A percentile compares a stretch with the other conserved stretches of the same genome.
These are phyloP conservation scores for Komagataella populi DNA, from an alignment of 805 yeast species.

Conservation along the genomic window DNA sequence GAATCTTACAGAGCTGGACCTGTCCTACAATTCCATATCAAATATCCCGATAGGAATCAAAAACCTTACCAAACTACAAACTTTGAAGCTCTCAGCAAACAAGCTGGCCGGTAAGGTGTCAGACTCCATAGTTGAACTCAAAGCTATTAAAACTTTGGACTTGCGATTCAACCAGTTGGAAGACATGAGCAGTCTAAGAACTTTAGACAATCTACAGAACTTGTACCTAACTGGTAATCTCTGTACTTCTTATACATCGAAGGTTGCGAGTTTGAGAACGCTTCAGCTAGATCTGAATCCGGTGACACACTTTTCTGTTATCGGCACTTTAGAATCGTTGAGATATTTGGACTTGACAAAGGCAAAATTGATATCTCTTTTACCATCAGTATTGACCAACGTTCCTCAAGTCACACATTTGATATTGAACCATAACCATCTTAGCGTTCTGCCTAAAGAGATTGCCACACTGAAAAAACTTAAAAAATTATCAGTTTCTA, in stretches of 20 bases:
- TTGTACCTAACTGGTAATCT: conserved; percentile 63
- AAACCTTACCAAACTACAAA: conserved; percentile 44
- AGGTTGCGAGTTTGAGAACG: conserved; percentile 48
- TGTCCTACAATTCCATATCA: conserved; percentile 68
- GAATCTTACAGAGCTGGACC: conserved; percentile 52
- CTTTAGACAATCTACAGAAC: conserved; percentile 53
- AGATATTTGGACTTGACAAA: conserved; percentile 66
- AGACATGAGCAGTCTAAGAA: conserved; percentile 43
- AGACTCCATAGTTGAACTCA: conserved; percentile 33
- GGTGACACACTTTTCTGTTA: conserved; percentile 52
- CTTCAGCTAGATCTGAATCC: conserved; percentile 77
- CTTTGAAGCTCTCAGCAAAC: conserved; percentile 67
- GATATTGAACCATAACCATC: conserved; percentile 68
- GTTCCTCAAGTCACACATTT: conserved; percentile 60
- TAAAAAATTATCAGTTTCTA: conserved; percentile 52
- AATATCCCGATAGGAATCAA: conserved; percentile 49
- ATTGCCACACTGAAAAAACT: conserved; percentile 46
- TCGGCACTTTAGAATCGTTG: conserved; percentile 38
- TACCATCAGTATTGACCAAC: conserved; percentile 44
- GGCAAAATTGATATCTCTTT: conserved; percentile 69
- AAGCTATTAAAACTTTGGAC: conserved; percentile 56
- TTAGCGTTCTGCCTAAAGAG: conserved; percentile 62
- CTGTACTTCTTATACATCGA: conserved; percentile 55
- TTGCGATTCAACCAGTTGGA: conserved; percentile 51
- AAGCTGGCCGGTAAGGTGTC: conserved; percentile 41